Conservation (phyloP, 202 grass and related monocot genomes). For the Zizania palustris region DNA sequence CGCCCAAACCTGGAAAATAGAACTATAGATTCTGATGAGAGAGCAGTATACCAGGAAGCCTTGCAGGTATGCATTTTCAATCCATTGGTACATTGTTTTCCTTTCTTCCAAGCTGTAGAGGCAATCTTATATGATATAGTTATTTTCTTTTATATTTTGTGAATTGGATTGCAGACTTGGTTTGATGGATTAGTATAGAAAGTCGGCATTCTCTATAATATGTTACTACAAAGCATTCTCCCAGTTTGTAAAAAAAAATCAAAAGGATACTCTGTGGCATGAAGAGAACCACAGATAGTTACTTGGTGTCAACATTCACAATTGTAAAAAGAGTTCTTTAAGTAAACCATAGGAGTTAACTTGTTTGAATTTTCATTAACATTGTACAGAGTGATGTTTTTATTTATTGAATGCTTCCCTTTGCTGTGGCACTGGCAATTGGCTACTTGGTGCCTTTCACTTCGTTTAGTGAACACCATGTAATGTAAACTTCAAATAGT, state of each 20-base stretch:
- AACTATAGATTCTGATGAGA: conserved; percentile 68
- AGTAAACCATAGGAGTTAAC: conserved; percentile 1
- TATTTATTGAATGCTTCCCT: not conserved
- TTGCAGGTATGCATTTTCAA: conserved; percentile 69
- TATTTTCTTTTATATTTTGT: not conserved
- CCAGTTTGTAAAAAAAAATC: conserved; percentile 20
- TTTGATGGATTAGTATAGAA: conserved; percentile 40
- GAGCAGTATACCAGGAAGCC: conserved; percentile 88
- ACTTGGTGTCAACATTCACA: not conserved
- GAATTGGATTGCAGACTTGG: conserved; percentile 14
- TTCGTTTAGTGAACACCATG: not conserved
- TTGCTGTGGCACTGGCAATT: conserved; percentile 13
- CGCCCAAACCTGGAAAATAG: conserved; percentile 64
- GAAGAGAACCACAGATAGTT: not conserved
- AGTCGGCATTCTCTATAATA: conserved; percentile 26
- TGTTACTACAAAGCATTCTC: conserved; percentile 22
- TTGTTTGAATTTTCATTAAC: conserved; percentile 26
- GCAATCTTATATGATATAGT: conserved; percentile 2
- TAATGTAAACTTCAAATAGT: no score
- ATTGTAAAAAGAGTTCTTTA: conserved; percentile 13
- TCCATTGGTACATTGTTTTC: conserved; percentile 28
- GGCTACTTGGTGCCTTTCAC: not conserved
- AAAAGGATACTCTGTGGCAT: conserved; percentile 2
- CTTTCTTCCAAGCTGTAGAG: conserved; percentile 32
- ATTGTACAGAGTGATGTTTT: conserved; percentile 5